Base-by-base conservation (phyloP, 371 early-diverging fungal genomes). In the Mortierella sp. region DNA sequence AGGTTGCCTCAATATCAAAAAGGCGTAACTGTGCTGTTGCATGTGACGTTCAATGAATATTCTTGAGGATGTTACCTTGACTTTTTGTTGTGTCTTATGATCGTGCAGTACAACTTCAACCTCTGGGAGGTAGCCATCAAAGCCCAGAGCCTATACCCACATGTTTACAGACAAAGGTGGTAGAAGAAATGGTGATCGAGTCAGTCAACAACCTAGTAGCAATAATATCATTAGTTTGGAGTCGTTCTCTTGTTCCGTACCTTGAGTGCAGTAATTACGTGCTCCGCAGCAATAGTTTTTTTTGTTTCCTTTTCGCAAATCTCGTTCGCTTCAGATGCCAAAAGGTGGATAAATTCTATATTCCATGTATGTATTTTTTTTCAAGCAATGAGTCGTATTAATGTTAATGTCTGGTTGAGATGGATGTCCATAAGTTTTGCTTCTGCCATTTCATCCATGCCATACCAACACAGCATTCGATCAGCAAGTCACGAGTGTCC, bases 261-360 rank as follows among this genome's bases (percentile, higher is more conserved):
- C 83, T 94, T 90, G 47, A 99, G 85, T 6, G 99, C 97, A 7
- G 92, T 76, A 40, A 97, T 87, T 6, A 99, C 95, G 84, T 99
- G 99, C 72, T 99, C 99, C 31, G 96, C 96, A 0, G 96, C 94
- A 68, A 99, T 99, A 3, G 99, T 99, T 87, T 99, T 99, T 83
- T 97, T 98, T 22, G 93, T 89, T 67, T 97, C 98, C 75, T 96
- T 96, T 82, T 99, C 99, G 84, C 99, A 99, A 29, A 95, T 92
- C 55, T 97, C 97, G 85, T 99, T 99, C 15, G 99, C 96, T 72
- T 97, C 96, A 3, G 96, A 92, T 23, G 97, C 95, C 45, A 97
- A 85, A 72, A 97, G 84, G 63, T 97, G 98, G 55, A 99, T 96
- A 74, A 97, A 97, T 80, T 97, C 98, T 94, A 76, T 17, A 53